A percentile compares a stretch with the other conserved stretches of the same genome.
Conservation (phyloP, 345 rosid species). For the Excoecaria agallocha region DNA sequence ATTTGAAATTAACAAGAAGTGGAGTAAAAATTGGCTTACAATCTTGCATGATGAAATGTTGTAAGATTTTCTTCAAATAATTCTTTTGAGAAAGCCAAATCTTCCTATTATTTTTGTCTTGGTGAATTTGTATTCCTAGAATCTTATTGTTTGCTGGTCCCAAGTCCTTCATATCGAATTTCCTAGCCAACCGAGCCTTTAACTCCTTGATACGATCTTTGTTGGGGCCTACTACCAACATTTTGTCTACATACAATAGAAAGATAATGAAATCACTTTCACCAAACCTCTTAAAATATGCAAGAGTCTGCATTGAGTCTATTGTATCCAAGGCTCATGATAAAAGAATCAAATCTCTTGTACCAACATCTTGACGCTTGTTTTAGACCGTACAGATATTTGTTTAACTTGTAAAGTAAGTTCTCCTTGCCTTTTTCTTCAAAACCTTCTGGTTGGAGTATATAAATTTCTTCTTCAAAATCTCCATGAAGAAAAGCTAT, state of each 20-base stretch:
- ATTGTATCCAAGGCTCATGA: conserved; percentile 3
- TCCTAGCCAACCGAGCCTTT: background rate
- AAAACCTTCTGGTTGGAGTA: too few relatives aligned
- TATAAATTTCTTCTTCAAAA: too few relatives aligned
- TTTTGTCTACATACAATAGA: too few relatives aligned
- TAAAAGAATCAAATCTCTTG: conserved; percentile 5
- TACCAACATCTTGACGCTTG: conserved; percentile 1
- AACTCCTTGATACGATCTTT: background rate
- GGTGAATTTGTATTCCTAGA: background rate
- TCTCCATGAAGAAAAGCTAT: too few relatives aligned
- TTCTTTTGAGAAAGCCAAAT: background rate
- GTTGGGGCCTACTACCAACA: too few relatives aligned
- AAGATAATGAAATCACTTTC: too few relatives aligned
- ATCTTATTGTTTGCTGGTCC: background rate
- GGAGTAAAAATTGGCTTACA: conserved; percentile 1
- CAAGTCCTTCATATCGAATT: background rate
- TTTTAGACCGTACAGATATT: background rate
- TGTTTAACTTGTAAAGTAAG: too few relatives aligned
- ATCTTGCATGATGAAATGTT: background rate
- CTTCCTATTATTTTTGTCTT: background rate
- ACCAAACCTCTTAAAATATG: background rate
- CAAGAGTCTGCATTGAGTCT: background rate
- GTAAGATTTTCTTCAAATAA: background rate
- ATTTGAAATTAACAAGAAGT: background rate
- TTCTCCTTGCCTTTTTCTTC: too few relatives aligned